phyloP scores from a whole-genome alignment of 1,139 yeast species.

The Yamadazyma siamensis region DNA sequence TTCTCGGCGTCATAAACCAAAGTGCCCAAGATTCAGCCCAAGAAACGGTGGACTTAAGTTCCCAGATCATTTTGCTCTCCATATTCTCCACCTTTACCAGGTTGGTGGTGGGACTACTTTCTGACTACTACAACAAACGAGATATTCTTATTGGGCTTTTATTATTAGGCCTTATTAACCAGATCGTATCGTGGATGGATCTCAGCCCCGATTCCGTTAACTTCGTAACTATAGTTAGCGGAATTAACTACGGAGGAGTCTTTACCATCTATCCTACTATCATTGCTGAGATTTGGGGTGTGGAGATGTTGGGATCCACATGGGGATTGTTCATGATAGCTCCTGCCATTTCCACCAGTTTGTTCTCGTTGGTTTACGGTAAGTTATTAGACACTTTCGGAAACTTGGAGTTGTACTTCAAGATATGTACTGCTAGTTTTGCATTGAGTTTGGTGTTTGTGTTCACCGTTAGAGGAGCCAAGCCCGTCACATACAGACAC shows the following conservation, averaged over 20 bases:
- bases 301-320: constrained; percentile 83
- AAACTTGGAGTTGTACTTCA: constrained; percentile 29
- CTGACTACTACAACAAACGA: constrained; percentile 49
- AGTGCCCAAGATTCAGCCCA: constrained; percentile 7
- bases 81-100: constrained; percentile 44
- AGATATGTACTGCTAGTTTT: constrained; percentile 29
- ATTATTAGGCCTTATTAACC: constrained; percentile 44
- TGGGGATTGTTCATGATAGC: constrained; percentile 93
- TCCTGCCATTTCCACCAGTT: constrained; percentile 80
- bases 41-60: constrained; percentile 52
- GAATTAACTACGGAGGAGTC: constrained; percentile 76
- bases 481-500: constrained; percentile 2
- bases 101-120: constrained; percentile 59
- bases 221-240: constrained; percentile 52
- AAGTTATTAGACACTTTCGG: constrained; percentile 47
- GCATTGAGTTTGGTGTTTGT: constrained; percentile 22
- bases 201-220: constrained; percentile 4
- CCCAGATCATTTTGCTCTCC: constrained; percentile 40
- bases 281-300: constrained; percentile 83
- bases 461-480: constrained; percentile 3
- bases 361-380: constrained; percentile 74
- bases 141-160: constrained; percentile 43
- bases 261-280: constrained; percentile 85
- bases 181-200: constrained; percentile 15
- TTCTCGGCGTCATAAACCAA: constrained; percentile 27